Conservation (phyloP, 306 rosid species). For the Fagus sylvatica region DNA sequence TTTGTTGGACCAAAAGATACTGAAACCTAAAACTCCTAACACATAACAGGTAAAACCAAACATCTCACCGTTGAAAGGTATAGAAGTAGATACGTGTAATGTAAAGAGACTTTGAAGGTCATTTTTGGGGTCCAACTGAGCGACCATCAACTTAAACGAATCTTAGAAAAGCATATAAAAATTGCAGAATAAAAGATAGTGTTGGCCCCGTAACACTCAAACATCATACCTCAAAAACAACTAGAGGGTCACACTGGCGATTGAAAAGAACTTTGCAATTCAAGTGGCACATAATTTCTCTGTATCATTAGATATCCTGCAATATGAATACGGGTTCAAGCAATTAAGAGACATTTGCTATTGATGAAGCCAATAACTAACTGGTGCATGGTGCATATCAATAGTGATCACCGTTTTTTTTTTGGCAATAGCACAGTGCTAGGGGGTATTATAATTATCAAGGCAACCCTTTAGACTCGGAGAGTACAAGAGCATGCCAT, state of each 20-base stretch:
- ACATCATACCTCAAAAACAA: slow-evolving; percentile 43
- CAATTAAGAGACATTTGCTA: slow-evolving; percentile 12
- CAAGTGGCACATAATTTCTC: slow-evolving; percentile 34
- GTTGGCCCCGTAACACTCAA: no score
- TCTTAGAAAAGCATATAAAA: neutral
- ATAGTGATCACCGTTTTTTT: neutral
- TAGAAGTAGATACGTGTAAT: neutral
- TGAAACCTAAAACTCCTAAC: neutral
- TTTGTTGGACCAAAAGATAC: neutral
- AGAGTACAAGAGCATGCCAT: neutral
- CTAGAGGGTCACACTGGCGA: slow-evolving; percentile 37
- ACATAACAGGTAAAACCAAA: neutral
- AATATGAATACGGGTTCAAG: slow-evolving; percentile 29
- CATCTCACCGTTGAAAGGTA: neutral
- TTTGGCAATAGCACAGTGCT: neutral
- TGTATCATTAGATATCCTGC: slow-evolving; percentile 45
- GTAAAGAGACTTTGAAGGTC: neutral
- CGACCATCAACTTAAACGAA: neutral
- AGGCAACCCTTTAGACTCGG: neutral
- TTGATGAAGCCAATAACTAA: neutral
- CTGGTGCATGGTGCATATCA: neutral
- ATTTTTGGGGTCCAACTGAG: neutral
- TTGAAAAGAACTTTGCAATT: slow-evolving; percentile 38
- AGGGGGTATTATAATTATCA: neutral
- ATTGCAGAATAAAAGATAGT: no score